phyloP scores from a whole-genome alignment of 148 eudicot species.

The Heliosperma pusillum region DNA sequence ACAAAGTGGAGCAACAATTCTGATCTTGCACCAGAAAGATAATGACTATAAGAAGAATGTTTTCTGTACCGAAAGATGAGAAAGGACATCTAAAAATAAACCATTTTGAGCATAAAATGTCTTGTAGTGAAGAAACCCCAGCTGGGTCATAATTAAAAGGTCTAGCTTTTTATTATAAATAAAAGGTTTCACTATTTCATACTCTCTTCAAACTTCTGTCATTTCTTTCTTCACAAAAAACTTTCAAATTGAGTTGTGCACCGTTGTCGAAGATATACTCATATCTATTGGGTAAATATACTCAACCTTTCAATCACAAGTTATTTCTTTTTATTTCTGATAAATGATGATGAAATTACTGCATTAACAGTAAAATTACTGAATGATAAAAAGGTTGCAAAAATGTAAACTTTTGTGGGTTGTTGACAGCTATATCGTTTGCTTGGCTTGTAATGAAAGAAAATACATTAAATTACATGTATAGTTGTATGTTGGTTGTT shows the following conservation, averaged over 20 bases:
- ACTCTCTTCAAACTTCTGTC: background rate
- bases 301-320: background rate
- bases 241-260: background rate
- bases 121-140: background rate
- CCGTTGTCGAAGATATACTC: background rate
- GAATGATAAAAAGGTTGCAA: background rate
- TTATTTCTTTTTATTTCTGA: too few species aligned
- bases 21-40: background rate
- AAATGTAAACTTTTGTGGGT: background rate
- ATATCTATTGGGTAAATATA: background rate
- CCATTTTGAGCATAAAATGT: background rate
- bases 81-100: background rate
- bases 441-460: background rate
- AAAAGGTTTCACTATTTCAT: background rate
- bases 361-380: background rate
- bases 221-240: background rate
- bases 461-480: background rate
- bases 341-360: background rate
- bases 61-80: background rate
- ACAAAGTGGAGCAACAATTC: conserved; percentile 1
- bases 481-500: background rate
- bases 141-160: background rate
- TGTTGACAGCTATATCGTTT: background rate
- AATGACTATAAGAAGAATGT: background rate
- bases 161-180: background rate